Evolutionary conservation across 1,284 basidiomycete genomes (phyloP), one percentile per base, ranked within the genome.

Genomic region (Clitocybe nebularis): DNA sequence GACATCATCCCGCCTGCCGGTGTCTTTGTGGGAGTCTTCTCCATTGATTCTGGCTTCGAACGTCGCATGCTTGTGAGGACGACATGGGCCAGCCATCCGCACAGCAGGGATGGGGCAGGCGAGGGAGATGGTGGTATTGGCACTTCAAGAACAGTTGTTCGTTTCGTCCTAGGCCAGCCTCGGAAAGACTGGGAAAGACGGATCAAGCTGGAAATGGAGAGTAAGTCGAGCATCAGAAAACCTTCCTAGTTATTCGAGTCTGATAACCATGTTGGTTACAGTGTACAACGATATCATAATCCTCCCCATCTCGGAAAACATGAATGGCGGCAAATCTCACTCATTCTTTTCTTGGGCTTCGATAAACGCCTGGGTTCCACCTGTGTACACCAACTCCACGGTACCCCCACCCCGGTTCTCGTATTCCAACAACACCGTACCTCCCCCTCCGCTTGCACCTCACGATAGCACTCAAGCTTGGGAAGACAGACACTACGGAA

Each of bases 91-190:
- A 80, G 75, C 23, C 93, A 96, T 66, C 77, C 73, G 28, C 75
- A 86, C 22, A 91, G 88, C 57, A 74, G 90, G 43, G 73, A 82
- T 43, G 83, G 85, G 11, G 84, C 84, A 6, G 81, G 75, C 6
- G 60, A 60, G 6, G 84, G 84, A 7, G 88, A 89, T 51, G 73
- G 68, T n/a, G 84, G 84, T 1, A 51, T 69, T 14, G 84, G 84
- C n/a, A 89, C 90, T 0, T 89, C 90, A 30, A 79, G 94, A 47
- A 90, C 93, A 0, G 71, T 93, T 45, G 82, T 99, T 32, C 84
- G 93, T 14, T 99, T 99, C 62, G 79, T 99, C 50, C 73, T 99
- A 40, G 95, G 93, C 5, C 79, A 84, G 51, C 94, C 95, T 6
- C 72, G 84, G 17, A 81, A 80, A 53, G 79, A 83, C 46, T 90